phyloP scores from a whole-genome alignment of 805 yeast species.

The Candida caryicola region DNA sequence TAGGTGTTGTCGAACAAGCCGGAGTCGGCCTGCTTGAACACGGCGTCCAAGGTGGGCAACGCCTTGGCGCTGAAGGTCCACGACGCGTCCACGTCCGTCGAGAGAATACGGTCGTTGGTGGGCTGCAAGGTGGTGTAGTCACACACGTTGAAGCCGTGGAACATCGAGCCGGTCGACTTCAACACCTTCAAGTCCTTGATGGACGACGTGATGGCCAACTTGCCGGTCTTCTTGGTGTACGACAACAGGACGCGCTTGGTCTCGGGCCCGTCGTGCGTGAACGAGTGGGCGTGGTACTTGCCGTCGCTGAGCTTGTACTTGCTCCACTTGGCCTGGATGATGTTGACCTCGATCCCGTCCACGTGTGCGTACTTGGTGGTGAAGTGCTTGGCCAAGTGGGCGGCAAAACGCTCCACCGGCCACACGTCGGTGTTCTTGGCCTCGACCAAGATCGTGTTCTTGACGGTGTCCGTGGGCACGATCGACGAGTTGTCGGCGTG shows the following conservation, averaged over 20 bases:
- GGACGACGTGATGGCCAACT: slow-evolving; percentile 60
- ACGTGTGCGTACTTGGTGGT: slow-evolving; percentile 74
- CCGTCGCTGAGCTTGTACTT: slow-evolving; percentile 69
- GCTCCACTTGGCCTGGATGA: slow-evolving; percentile 77
- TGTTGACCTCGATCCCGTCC: slow-evolving; percentile 62
- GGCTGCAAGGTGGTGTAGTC: slow-evolving; percentile 88
- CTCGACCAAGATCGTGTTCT: slow-evolving; percentile 79
- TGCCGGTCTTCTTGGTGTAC: slow-evolving; percentile 48
- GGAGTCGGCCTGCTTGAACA: slow-evolving; percentile 50
- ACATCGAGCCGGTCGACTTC: slow-evolving; percentile 91
- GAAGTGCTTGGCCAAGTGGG: slow-evolving; percentile 79
- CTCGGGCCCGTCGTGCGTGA: slow-evolving; percentile 81
- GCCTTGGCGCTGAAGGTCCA: slow-evolving; percentile 63
- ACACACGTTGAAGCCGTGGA: slow-evolving; percentile 80
- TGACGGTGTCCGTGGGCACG: slow-evolving; percentile 92
- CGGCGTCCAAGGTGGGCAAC: slow-evolving; percentile 48
- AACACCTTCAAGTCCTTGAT: slow-evolving; percentile 78
- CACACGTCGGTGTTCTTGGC: slow-evolving; percentile 82
- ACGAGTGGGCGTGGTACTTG: slow-evolving; percentile 76
- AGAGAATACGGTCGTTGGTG: slow-evolving; percentile 78
- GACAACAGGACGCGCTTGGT: slow-evolving; percentile 58
- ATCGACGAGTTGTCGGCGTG: slow-evolving; percentile 84
- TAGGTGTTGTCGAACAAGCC: slow-evolving; percentile 67
- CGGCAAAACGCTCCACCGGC: slow-evolving; percentile 90
- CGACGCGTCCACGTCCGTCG: slow-evolving; percentile 76